A percentile compares a stretch with the other conserved stretches of the same genome.
Conservation (phyloP, 495 filamentous ascomycete species). For the Massariosphaeria phaeospora region DNA sequence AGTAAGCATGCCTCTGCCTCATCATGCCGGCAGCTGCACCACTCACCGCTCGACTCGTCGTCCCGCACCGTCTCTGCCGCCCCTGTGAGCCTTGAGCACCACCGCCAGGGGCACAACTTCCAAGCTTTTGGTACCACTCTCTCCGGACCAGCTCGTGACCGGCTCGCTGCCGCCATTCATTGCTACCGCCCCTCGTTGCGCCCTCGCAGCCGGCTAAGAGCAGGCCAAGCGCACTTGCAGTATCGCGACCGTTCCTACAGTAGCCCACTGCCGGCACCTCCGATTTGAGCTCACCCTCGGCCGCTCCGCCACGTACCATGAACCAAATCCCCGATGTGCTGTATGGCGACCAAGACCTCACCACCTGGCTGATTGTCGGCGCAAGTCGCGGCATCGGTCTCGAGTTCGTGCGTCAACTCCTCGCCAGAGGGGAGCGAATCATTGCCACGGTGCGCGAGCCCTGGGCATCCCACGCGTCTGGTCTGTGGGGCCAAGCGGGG, state of each 20-base stretch:
- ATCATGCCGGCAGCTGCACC: neutral
- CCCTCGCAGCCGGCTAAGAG: constrained; percentile 3
- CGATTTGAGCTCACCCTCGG: neutral
- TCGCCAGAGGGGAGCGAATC: constrained; percentile 46
- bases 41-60: neutral
- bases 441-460: constrained; percentile 51
- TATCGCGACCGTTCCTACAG: neutral
- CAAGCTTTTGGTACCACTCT: constrained; percentile 2
- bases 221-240: neutral
- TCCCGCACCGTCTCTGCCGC: neutral
- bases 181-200: neutral
- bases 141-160: neutral
- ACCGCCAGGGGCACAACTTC: no score
- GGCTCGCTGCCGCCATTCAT: neutral
- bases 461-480: constrained; percentile 38
- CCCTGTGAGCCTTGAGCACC: no score
- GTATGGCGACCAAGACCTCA: constrained; percentile 33
- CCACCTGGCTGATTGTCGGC: constrained; percentile 53
- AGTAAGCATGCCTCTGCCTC: neutral
- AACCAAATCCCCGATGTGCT: constrained; percentile 35
- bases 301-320: constrained; percentile 22
- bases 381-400: constrained; percentile 55
- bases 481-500: constrained; percentile 43
- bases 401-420: constrained; percentile 51
- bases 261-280: constrained; percentile 14